Conservation (phyloP, 768 basidiomycete genomes). For the Erythrobasidium yunnanense region DNA sequence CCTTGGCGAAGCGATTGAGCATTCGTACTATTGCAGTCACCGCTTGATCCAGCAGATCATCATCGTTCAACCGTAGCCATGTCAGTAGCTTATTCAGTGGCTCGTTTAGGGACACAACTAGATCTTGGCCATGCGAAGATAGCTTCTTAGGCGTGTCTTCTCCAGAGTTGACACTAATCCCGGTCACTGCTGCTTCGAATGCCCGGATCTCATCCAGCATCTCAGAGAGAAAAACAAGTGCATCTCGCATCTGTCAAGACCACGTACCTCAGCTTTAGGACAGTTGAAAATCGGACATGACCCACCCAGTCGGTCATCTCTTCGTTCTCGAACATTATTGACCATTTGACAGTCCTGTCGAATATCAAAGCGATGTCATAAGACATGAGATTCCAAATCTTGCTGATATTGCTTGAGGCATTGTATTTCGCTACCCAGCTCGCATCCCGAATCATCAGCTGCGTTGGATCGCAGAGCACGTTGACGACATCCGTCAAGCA, state of each 20-base stretch:
- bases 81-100: constrained; percentile 66
- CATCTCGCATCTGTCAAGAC: constrained; percentile 67
- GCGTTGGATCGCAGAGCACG: constrained; percentile 61
- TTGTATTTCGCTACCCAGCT: constrained; percentile 35
- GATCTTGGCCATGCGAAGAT: constrained; percentile 56
- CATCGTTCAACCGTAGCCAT: constrained; percentile 87
- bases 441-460: constrained; percentile 51
- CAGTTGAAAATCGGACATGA: background rate
- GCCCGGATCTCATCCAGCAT: constrained; percentile 68
- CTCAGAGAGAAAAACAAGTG: constrained; percentile 80
- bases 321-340: constrained; percentile 62
- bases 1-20: constrained; percentile 62
- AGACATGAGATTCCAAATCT: constrained; percentile 74
- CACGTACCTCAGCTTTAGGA: background rate
- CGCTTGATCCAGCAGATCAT: constrained; percentile 79
- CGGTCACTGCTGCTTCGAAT: constrained; percentile 50
- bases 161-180: constrained; percentile 31
- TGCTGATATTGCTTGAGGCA: constrained; percentile 48
- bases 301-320: constrained; percentile 76
- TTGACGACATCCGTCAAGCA: constrained; percentile 89
- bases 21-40: constrained; percentile 70
- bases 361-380: constrained; percentile 72
- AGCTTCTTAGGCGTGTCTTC: constrained; percentile 43
- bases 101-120: constrained; percentile 62
- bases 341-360: constrained; percentile 70